A percentile compares a stretch with the other conserved stretches of the same genome.
Evolutionary conservation across 768 basidiomycete species (phyloP).

Genomic region (Hygrophorus pudorinus): DNA sequence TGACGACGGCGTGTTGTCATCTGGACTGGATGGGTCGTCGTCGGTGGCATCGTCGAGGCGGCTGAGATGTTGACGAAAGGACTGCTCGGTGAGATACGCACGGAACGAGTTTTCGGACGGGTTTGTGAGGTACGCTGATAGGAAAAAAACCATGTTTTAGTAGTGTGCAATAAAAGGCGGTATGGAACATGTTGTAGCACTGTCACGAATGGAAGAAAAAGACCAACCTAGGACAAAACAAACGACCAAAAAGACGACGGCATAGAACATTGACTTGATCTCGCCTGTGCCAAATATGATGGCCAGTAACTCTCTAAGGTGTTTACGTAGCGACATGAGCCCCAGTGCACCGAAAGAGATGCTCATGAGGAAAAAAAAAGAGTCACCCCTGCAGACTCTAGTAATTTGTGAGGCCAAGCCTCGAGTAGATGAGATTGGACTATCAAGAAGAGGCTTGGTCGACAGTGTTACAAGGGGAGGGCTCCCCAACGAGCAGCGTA

Average conservation of each 20-base stretch:
- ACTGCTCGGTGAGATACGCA: conserved; percentile 92
- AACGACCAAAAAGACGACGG: conserved; percentile 58
- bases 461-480: conserved; percentile 34
- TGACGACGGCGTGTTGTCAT: conserved; percentile 14
- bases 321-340: conserved; percentile 48
- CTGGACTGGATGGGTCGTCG: conserved; percentile 34
- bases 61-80: conserved; percentile 89
- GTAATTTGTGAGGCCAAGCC: conserved; percentile 23
- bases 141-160: conserved; percentile 8
- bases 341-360: conserved; percentile 54
- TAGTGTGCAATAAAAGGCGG: conserved; percentile 1
- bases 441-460: conserved; percentile 20
- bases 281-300: conserved; percentile 48
- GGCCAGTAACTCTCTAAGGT: conserved; percentile 40
- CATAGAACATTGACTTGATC: conserved; percentile 60
- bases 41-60: conserved; percentile 64
- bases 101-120: conserved; percentile 92
- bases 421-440: conserved; percentile 23
- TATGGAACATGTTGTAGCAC: no score
- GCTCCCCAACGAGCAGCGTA: no score
- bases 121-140: conserved; percentile 96
- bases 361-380: conserved; percentile 50
- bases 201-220: no score
- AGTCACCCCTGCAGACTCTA: conserved; percentile 28
- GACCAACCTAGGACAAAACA: conserved; percentile 62